A percentile compares a stretch with the other conserved stretches of the same genome.
Conservation (phyloP, 306 rosid genomes). For the Ormosia semicastrata region DNA sequence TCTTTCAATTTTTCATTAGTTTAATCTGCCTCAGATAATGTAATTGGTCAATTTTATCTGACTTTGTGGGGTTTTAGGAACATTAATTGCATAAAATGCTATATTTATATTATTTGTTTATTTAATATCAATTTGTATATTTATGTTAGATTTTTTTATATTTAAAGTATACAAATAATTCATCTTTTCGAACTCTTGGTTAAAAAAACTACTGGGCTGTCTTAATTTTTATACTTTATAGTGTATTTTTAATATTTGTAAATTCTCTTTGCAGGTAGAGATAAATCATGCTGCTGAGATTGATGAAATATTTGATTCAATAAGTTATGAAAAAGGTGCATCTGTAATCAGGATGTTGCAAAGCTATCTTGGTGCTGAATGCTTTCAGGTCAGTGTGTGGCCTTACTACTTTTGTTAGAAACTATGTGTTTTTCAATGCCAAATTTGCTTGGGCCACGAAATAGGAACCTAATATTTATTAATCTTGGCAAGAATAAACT, state of each 20-base stretch:
- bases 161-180: neutral
- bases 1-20: neutral
- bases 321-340: conserved; percentile 92
- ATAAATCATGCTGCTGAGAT: conserved; percentile 86
- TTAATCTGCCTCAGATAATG: neutral
- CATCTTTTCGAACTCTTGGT: neutral
- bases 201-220: neutral
- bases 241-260: neutral
- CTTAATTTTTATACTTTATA: neutral
- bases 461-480: conserved; percentile 3
- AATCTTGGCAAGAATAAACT: neutral
- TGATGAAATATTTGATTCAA: conserved; percentile 92
- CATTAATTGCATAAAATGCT: neutral
- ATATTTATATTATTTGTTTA: neutral
- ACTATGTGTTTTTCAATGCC: neutral
- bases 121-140: neutral
- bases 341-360: conserved; percentile 93
- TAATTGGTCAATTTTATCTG: neutral
- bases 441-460: conserved; percentile 1
- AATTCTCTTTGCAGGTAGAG: conserved; percentile 71
- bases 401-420: neutral
- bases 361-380: conserved; percentile 88
- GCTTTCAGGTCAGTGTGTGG: conserved; percentile 76
- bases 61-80: neutral
- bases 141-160: neutral